phyloP scores from a whole-genome alignment of 495 filamentous ascomycete genomes.

The Aspergillus baeticus region DNA sequence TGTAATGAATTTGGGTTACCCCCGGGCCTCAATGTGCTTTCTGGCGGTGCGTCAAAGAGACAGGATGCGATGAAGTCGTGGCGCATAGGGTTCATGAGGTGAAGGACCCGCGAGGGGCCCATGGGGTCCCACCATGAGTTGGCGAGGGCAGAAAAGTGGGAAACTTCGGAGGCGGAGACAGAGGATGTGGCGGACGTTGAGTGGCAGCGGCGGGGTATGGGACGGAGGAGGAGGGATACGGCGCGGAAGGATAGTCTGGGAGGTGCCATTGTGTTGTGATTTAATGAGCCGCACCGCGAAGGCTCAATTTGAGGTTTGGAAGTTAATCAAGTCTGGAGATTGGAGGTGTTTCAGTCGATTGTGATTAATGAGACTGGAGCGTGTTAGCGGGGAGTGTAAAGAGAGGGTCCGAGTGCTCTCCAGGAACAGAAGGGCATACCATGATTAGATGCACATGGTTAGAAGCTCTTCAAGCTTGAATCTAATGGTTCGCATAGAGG shows the following conservation, averaged over 20 bases:
- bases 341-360: background rate
- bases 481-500: background rate
- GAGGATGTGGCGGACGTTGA: slow-evolving; percentile 48
- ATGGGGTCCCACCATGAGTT: slow-evolving; percentile 97
- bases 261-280: background rate
- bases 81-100: slow-evolving; percentile 96
- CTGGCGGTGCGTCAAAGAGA: slow-evolving; percentile 40
- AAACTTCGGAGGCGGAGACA: slow-evolving; percentile 82
- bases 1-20: slow-evolving; percentile 41
- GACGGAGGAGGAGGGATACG: slow-evolving; percentile 4
- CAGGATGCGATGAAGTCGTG: slow-evolving; percentile 86
- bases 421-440: background rate
- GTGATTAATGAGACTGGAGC: too few species aligned
- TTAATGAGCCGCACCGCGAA: background rate
- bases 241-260: slow-evolving; percentile 12
- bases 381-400: too few species aligned
- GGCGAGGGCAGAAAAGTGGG: slow-evolving; percentile 92
- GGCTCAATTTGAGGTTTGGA: background rate
- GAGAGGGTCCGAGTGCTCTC: background rate
- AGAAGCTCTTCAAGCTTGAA: background rate
- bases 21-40: background rate
- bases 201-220: slow-evolving; percentile 35
- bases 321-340: background rate
- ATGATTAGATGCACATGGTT: background rate
- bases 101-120: slow-evolving; percentile 86